Conservation (phyloP, 2,329 filamentous ascomycete genomes). For the Trichoderma koningiopsis region DNA sequence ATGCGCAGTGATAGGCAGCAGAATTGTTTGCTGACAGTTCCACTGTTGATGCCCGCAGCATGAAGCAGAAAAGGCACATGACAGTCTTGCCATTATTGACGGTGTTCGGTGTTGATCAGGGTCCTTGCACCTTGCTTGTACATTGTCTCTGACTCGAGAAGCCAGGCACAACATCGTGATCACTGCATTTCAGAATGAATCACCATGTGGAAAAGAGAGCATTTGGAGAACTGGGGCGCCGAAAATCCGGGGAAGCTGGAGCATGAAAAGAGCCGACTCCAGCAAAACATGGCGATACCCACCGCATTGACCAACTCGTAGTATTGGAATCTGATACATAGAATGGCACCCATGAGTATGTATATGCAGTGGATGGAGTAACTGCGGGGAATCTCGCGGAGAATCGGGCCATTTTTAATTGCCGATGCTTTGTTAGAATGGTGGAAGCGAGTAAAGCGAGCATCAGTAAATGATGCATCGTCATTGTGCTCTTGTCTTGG, state of each 20-base stretch:
- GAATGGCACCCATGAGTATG: neutral
- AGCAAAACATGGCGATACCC: neutral
- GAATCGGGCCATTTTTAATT: neutral
- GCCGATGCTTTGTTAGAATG: neutral
- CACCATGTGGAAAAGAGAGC: neutral
- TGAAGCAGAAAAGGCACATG: neutral
- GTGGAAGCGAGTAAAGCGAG: neutral
- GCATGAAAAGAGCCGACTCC: neutral
- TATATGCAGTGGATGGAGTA: neutral
- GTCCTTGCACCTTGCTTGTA: neutral
- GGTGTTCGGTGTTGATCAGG: neutral
- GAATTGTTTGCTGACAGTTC: neutral
- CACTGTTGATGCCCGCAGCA: neutral
- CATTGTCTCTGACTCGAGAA: neutral
- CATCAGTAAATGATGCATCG: neutral
- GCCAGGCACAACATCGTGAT: neutral
- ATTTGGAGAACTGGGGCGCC: neutral
- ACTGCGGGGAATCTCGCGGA: constrained; percentile 3
- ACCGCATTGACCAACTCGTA: neutral
- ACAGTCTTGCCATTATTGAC: neutral
- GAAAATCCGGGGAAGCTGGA: constrained; percentile 19
- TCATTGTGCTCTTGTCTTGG: neutral
- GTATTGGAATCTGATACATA: neutral
- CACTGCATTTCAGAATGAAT: neutral
- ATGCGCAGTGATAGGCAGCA: neutral